Evolutionary conservation across 2,329 filamentous ascomycete species (phyloP), one percentile per base, ranked within the genome.

Genomic region (Exophiala sideris): DNA sequence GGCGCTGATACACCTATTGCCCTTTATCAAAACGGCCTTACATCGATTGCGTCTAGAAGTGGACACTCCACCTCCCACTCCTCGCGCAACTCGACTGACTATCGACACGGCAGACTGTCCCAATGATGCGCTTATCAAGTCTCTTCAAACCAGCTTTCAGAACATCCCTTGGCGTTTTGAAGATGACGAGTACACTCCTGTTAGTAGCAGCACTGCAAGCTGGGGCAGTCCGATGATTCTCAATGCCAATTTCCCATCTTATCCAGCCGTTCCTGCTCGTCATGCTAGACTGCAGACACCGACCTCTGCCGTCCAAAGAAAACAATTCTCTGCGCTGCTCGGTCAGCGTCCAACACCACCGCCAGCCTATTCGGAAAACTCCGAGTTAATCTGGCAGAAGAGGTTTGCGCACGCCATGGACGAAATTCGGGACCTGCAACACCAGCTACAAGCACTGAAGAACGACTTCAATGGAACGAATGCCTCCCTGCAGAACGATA

Each of bases 131-230:
- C 48, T 58, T 3, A 55, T 62, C 40, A 58, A 54, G 12, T 59
- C 56, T 9, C 47, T 62, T n/a, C 59, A 58, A 42, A 52, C 45
- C 12, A 61, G 49, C 4, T 64, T 61, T 40, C 50, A 59, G 34
- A 57, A 58, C 40, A 57, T 62, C 16, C 58, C 60, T 3, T 64
- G 60, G 62, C 50, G 60, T 6, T 58, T 58, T 18, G 60, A 62
- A 7, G 53, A 58, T n/a, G 58, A 61, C 21, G 60, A 60, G 12
- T 59, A 52, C 45, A 62, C 62, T 2, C 62, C 62, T 3, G 58
- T 62, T 9, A 59, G 56, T 38, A 59, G 56, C 36, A 62, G 57
- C 21, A 63, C 61, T 1, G 61, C 61, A 1, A 61, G 58, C 45
- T 62, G 59, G 61, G 61, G 61, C 12, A 61, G 58, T 36, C 61